phyloP scores from a whole-genome alignment of 139 green algal species.

The Edaphochlamys debaryana region DNA sequence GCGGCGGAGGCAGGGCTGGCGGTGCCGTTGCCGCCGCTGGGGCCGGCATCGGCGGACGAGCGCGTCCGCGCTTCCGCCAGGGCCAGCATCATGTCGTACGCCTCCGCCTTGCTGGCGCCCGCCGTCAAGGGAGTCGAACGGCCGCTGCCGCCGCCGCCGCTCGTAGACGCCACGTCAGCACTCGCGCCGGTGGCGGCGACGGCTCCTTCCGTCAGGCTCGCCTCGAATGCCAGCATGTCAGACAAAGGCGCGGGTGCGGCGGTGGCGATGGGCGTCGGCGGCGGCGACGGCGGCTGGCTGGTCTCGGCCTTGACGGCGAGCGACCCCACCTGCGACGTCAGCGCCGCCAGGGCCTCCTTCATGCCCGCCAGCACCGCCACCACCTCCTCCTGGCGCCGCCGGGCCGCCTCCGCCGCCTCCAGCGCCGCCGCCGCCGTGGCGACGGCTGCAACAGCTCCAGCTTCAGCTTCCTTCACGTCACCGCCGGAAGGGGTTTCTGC shows the following conservation, averaged over 20 bases:
- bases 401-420: background rate
- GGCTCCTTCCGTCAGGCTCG: slow-evolving; percentile 1
- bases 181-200: background rate
- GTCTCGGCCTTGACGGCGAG: background rate
- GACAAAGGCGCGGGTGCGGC: background rate
- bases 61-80: slow-evolving; percentile 20
- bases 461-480: no score
- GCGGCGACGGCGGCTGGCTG: no score
- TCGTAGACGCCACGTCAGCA: background rate
- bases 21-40: background rate
- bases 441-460: background rate
- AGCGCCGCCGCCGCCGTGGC: background rate
- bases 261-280: background rate
- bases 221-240: slow-evolving; percentile 19
- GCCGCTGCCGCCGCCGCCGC: background rate
- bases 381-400: slow-evolving; percentile 5
- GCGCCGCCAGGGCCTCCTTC: slow-evolving; percentile 4
- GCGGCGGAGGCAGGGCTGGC: background rate
- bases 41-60: background rate
- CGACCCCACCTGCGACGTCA: slow-evolving; percentile 14
- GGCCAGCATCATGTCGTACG: slow-evolving; percentile 30
- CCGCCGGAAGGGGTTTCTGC: no score
- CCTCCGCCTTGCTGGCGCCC: background rate
- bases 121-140: background rate
- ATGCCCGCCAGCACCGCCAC: background rate